phyloP scores from a whole-genome alignment of 768 basidiomycete genomes.

The Dendrothele bispora region DNA sequence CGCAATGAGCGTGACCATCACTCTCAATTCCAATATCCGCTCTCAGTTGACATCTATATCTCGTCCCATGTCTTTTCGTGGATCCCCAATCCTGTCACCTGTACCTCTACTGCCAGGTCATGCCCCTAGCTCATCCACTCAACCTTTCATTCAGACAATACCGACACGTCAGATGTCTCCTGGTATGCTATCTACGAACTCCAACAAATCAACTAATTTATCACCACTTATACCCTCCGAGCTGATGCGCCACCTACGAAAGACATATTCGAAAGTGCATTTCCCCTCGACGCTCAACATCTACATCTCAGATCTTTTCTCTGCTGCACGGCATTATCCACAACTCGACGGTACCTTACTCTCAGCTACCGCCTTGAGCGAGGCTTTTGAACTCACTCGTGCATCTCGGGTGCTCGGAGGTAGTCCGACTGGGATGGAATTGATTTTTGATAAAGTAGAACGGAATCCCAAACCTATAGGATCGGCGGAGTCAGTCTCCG shows the following conservation, averaged over 20 bases:
- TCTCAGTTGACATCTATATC: constrained; percentile 20
- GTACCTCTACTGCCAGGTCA: constrained; percentile 18
- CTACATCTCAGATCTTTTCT: constrained; percentile 75
- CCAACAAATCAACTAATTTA: constrained; percentile 18
- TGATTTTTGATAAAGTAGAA: constrained; percentile 30
- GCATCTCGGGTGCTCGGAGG: constrained; percentile 67
- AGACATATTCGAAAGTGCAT: constrained; percentile 34
- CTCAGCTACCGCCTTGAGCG: constrained; percentile 56
- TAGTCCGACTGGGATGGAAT: constrained; percentile 60
- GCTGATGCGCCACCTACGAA: constrained; percentile 28
- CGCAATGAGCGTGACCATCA: constrained; percentile 68
- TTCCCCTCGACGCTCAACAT: constrained; percentile 53
- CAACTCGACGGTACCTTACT: constrained; percentile 69
- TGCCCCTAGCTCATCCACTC: constrained; percentile 16
- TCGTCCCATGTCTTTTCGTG: constrained; percentile 17
- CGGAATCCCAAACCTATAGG: no score
- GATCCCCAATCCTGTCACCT: constrained; percentile 23
- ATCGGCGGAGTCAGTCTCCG: no score
- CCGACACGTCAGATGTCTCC: constrained; percentile 11
- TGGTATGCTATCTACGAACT: constrained; percentile 20
- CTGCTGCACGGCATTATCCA: constrained; percentile 71
- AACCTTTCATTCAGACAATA: constrained; percentile 20
- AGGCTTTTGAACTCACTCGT: constrained; percentile 65
- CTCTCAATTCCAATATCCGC: constrained; percentile 43
- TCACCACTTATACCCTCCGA: constrained; percentile 21